Conservation (phyloP, 2,329 filamentous ascomycete genomes). For the Xylaria sp. region DNA sequence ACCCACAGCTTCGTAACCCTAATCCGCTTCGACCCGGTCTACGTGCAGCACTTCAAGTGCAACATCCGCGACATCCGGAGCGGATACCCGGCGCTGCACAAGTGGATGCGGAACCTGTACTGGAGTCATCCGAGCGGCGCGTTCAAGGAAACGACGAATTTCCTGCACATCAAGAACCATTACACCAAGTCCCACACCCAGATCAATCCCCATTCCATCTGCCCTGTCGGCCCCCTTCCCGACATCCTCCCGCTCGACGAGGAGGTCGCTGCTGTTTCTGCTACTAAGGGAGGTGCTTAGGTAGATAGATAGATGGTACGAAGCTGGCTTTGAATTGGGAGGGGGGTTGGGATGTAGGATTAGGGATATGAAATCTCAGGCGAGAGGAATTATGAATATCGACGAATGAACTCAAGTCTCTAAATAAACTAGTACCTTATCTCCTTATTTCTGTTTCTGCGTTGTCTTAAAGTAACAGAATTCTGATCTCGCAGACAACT, state of each 20-base stretch:
- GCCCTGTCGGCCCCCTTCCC: slow-evolving; percentile 84
- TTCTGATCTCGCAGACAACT: neutral
- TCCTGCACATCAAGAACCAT: slow-evolving; percentile 92
- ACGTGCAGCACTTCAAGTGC: slow-evolving; percentile 89
- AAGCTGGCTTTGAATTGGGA: neutral
- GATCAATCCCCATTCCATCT: slow-evolving; percentile 78
- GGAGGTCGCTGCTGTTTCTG: slow-evolving; percentile 72
- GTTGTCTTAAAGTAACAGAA: neutral
- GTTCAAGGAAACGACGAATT: slow-evolving; percentile 86
- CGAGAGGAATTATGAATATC: neutral
- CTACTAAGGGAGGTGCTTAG: neutral
- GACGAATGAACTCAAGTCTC: neutral
- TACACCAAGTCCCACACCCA: slow-evolving; percentile 70
- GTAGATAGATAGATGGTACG: too few species aligned
- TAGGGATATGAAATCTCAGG: too few species aligned
- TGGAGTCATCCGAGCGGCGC: slow-evolving; percentile 75
- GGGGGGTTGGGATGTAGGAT: too few species aligned
- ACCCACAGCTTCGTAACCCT: slow-evolving; percentile 46
- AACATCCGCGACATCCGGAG: slow-evolving; percentile 86
- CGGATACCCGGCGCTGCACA: slow-evolving; percentile 83
- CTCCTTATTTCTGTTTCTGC: neutral
- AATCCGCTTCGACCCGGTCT: slow-evolving; percentile 65
- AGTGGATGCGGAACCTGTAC: slow-evolving; percentile 85
- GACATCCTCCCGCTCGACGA: slow-evolving; percentile 81
- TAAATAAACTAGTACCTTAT: neutral